These are phyloP conservation scores for Casuarina glauca DNA, from an alignment of 306 rosid genomes.

Conservation along the genomic window DNA sequence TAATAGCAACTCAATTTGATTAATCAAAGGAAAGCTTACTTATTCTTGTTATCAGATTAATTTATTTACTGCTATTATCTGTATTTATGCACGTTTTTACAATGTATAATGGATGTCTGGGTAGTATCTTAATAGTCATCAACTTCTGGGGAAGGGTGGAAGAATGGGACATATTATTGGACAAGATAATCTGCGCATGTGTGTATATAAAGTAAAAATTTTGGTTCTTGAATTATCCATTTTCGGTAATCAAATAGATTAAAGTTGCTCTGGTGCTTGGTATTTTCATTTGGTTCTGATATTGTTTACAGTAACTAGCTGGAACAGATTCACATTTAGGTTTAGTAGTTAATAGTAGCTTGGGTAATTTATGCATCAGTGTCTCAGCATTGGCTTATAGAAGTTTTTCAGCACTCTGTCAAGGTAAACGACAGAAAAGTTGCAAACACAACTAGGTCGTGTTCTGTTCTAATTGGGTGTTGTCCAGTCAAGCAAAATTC, in stretches of 20 bases:
- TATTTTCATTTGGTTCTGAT: not conserved
- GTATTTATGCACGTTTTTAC: not conserved
- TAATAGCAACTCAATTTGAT: not conserved
- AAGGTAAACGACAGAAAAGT: not conserved
- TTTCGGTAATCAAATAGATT: not conserved
- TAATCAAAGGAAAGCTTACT: not conserved
- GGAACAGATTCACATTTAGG: not conserved
- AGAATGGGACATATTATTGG: not conserved
- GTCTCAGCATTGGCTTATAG: not conserved
- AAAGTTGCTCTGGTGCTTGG: not conserved
- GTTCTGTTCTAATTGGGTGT: not conserved
- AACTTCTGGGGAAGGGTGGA: not conserved
- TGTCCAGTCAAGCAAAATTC: not conserved
- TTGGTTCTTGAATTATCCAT: not conserved
- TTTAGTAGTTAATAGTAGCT: not conserved
- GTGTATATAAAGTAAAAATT: not conserved
- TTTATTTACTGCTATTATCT: too few relatives aligned
- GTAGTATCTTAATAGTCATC: not conserved
- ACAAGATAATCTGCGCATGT: not conserved
- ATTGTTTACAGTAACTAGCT: not conserved
- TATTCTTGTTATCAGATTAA: not conserved
- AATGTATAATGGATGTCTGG: not conserved
- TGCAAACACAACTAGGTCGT: not conserved
- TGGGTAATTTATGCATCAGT: not conserved
- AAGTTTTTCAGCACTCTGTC: not conserved